phyloP scores from a whole-genome alignment of 179 eudicot species.

The Vitellaria paradoxa region DNA sequence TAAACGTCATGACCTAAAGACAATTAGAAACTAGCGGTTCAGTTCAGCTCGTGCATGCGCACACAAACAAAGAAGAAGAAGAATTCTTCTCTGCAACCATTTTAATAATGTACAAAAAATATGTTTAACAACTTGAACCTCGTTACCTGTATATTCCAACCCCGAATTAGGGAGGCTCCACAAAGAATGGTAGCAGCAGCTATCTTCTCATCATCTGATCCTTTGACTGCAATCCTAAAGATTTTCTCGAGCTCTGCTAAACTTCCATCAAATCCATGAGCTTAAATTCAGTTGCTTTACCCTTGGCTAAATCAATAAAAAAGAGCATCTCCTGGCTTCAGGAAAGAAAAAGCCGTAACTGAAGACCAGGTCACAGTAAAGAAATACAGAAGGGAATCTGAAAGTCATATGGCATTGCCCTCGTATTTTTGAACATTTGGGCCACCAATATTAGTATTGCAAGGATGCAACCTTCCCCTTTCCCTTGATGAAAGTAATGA shows the following conservation, averaged over 20 bases:
- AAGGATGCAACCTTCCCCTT: no score
- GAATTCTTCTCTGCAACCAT: not conserved
- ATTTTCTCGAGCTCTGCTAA: slow-evolving; percentile 95
- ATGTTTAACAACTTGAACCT: not conserved
- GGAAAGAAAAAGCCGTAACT: slow-evolving; percentile 28
- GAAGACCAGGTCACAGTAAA: slow-evolving; percentile 30
- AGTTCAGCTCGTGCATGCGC: not conserved
- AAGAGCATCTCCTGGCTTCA: slow-evolving; percentile 47
- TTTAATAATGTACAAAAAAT: not conserved
- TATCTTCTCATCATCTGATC: slow-evolving; percentile 85
- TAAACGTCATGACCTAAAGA: slow-evolving; percentile 18
- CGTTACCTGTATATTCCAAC: slow-evolving; percentile 92
- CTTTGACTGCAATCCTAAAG: slow-evolving; percentile 78
- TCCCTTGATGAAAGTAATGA: no score
- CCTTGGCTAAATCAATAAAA: slow-evolving; percentile 36
- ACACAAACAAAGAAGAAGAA: not conserved
- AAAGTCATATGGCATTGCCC: not conserved
- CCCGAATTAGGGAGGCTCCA: slow-evolving; percentile 80
- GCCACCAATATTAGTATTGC: not conserved
- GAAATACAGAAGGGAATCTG: slow-evolving; percentile 14
- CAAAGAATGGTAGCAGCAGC: slow-evolving; percentile 88
- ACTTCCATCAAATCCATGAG: slow-evolving; percentile 97
- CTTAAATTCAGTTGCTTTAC: slow-evolving; percentile 82
- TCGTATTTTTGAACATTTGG: slow-evolving; percentile 8
- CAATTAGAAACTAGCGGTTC: not conserved